Base-by-base conservation (phyloP, 441 rosid genomes). In the Mallotus japonicus region DNA sequence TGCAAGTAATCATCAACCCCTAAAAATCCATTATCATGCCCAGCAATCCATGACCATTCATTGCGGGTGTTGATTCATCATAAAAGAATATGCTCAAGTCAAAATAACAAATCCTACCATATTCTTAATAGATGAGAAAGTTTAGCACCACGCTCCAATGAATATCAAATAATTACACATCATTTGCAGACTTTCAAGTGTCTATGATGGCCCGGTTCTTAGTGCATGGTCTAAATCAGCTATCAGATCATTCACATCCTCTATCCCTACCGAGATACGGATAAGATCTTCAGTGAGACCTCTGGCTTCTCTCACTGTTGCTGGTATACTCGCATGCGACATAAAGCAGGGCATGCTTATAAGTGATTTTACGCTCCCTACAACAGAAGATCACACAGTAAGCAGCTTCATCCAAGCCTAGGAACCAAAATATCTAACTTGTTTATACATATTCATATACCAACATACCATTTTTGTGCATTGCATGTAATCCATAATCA, bases 291-390 rank as follows among this genome's bases (percentile, higher is more conserved):
- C 95, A 0, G 91, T 91, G 70, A 95, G 83, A 75, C 98, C 99
- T 82, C 99, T 85, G n/a, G 98, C 93, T 73, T 90, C 90, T 0
- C 95, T 91, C 2, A 92, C 96, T 12, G 76, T 83, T 10, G 88
- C 84, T 0, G 99, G 98, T 81, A 92, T 92, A 78, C 93, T 90
- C 56, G 98, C 98, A 78, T 95, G 97, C 24, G 98, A 95, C 99
- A 94, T 94, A 78, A 92, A 94, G 84, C 99, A 90, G 4, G 97
- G 97, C 97, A 94, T 74, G 89, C 97, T 92, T 77, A 95, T 91
- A 57, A 95, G 95, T 59, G 95, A 94, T 82, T 94, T 94, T 51
- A 94, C 97, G 69, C 97, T 94, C 73, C 99, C 97, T 94, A 9
- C 73, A 76, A 69, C 6, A 4, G 22, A 49, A 34, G 69, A 65